Base-by-base conservation (phyloP, 2,329 filamentous ascomycete species). In the Colletotrichum chrysophilum region DNA sequence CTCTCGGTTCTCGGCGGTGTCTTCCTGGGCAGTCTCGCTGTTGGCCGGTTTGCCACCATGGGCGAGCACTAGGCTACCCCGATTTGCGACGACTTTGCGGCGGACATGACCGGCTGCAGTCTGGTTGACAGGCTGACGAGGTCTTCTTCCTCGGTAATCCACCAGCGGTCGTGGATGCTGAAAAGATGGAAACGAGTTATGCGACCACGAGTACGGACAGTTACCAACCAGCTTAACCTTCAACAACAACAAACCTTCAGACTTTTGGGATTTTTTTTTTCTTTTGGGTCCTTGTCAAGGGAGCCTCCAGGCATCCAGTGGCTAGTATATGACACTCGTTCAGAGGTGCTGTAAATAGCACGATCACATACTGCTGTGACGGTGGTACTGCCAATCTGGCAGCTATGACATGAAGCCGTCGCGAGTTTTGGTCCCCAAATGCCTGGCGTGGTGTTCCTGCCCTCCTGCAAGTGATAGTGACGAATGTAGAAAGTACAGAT, bases 11-110 rank as follows among this genome's bases (percentile, higher is more conserved):
- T 97, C 8, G 93, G 89, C 1, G 95, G 95, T 43, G 91, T 94
- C 3, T 98, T 98, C 81, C 82, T 97, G n/a, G 96, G 96, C 28
- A 97, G 97, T 83, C 85, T 98, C 58, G 90, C 91, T 0, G 90
- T 97, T 76, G 95, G 96, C 34, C 91, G 96, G 78, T 97, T 92
- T 80, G 87, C 87, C 32, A 81, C 87, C 60, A 78, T 85, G 26
- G 84, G 85, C 16, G 90, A 91, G 70, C 90, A 93, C 81, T 88
- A 81, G 77, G 70, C 7, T 60, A 8, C 7, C 28, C 16, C 21
- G 28, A 24, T n/a, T 3, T 30, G 43, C 18, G 43, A 48, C 18
- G 43, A 48, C 18, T 48, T 48, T 48, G 43, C 43, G 9, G 43
- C 43, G 43, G 43, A 48, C 18, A 48, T n/a, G 3, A 21, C 43